phyloP scores from a whole-genome alignment of 306 rosid genomes.

The Casuarina cunninghamiana region DNA sequence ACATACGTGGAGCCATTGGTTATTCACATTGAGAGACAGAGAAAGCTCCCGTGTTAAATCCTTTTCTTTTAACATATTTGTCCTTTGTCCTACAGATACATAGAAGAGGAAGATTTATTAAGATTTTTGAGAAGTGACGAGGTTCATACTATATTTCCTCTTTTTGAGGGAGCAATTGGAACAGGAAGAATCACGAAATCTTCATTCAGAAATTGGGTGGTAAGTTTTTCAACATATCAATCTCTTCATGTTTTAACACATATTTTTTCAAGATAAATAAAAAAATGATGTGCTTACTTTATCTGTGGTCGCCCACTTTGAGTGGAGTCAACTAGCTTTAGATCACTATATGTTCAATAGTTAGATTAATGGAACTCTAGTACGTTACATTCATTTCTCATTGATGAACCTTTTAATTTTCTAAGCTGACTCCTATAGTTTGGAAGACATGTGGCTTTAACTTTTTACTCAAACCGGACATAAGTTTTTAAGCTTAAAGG shows the following conservation, averaged over 20 bases:
- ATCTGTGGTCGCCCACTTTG: neutral
- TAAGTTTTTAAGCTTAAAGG: too few relatives aligned
- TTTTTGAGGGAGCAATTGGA: conserved; percentile 46
- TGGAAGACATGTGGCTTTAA: too few relatives aligned
- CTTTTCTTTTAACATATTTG: neutral
- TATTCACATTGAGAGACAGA: neutral
- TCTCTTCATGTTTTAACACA: neutral
- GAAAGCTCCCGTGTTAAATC: neutral
- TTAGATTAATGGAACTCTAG: neutral
- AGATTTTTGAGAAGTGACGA: conserved; percentile 41
- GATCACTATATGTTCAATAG: neutral
- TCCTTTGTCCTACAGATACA: conserved; percentile 26
- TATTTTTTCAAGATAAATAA: neutral
- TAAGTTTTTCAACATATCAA: conserved; percentile 8
- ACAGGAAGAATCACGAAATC: conserved; percentile 43
- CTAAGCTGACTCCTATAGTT: too few relatives aligned
- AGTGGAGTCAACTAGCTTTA: neutral
- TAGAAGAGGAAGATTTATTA: conserved; percentile 50
- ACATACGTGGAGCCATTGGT: neutral
- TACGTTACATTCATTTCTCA: too few relatives aligned
- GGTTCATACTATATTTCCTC: conserved; percentile 46
- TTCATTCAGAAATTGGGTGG: conserved; percentile 57
- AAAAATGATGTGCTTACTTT: neutral
- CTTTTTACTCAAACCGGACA: too few relatives aligned
- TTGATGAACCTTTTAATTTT: too few relatives aligned